Evolutionary conservation across 306 rosid species (phyloP), one percentile per base, ranked within the genome.

Genomic region (Dryas drummondii): DNA sequence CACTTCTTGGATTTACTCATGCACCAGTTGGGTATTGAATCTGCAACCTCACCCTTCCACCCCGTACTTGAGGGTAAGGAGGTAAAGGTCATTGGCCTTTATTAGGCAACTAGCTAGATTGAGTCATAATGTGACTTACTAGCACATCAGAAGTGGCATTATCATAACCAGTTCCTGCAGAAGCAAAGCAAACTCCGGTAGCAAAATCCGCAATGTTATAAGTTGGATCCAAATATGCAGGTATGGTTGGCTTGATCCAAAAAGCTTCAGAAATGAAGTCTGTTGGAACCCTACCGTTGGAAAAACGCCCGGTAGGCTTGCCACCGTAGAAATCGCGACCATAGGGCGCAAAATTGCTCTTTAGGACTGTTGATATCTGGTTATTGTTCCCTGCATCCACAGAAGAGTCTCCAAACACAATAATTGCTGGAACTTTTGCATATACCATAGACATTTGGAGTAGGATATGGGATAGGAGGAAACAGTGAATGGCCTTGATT

Each of bases 381-480:
- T 84, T 82, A 75, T 88, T 88, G 87, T 88, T 88, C 7, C 93
- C 93, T 14, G 93, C 68, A 81, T 88, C 93, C 48, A 88, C 90
- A 4, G 90, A 52, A 4, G 90, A 86, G 78, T 88, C 93, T 73
- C 90, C 93, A 73, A 86, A 86, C 72, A 88, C 93, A 5, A 88
- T 71, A 5, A 86, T 75, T 1, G 86, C 88, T 0, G 86, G 84
- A 73, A 88, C 84, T 59, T 52, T 82, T 44, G 75, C 72, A 53
- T 61, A 10, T 32, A 51, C 46, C 52, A 16, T 72, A 4, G 58
- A 64, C 10, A 66, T 19, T 61, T 78, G 79, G 27, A 82, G 19
- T 16, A 82, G 56, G 9, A 77, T 10, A 71, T 52, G 67, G 16
- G 55, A 48, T 56, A 75, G 74, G 48, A 84, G 42, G 61, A 81